Conservation (phyloP, 495 filamentous ascomycete genomes). For the Margaritispora aquatica region DNA sequence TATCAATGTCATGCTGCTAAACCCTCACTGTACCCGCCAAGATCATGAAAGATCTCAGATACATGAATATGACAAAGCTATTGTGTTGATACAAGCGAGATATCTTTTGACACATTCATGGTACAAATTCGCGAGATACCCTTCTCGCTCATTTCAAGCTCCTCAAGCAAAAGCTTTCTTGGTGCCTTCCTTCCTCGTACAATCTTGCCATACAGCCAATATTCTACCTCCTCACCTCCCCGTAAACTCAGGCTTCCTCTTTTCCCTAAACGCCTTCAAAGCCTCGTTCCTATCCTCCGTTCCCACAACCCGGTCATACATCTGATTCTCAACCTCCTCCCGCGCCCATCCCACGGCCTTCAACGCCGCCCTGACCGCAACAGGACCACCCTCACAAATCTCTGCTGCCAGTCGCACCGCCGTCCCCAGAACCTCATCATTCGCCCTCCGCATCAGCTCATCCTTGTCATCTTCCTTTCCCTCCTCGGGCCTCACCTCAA, state of each 20-base stretch:
- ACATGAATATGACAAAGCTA: no score
- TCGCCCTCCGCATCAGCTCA: constrained; percentile 37
- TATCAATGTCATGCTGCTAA: no score
- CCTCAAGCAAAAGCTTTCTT: no score
- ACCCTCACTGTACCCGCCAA: no score
- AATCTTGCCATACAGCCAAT: no score
- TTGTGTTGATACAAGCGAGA: no score
- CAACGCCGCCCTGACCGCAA: constrained; percentile 67
- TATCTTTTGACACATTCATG: no score
- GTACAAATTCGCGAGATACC: no score
- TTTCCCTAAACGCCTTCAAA: constrained; percentile 80
- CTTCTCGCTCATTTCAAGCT: no score
- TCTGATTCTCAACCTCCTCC: constrained; percentile 66
- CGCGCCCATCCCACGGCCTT: constrained; percentile 60
- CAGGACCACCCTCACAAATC: constrained; percentile 82
- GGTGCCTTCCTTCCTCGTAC: not conserved
- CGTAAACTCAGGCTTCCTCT: constrained; percentile 79
- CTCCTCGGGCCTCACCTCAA: constrained; percentile 59
- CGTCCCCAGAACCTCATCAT: constrained; percentile 60
- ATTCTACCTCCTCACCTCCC: constrained; percentile 46
- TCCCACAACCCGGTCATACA: constrained; percentile 71
- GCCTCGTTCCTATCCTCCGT: constrained; percentile 87
- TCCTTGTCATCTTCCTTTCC: constrained; percentile 31
- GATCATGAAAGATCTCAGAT: no score
- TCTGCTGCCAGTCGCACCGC: constrained; percentile 71